Percentiles rank a stretch among this genome's conserved stretches.
phyloP scores from a whole-genome alignment of 306 rosid genomes.

The Herpetospermum pedunculosum region DNA sequence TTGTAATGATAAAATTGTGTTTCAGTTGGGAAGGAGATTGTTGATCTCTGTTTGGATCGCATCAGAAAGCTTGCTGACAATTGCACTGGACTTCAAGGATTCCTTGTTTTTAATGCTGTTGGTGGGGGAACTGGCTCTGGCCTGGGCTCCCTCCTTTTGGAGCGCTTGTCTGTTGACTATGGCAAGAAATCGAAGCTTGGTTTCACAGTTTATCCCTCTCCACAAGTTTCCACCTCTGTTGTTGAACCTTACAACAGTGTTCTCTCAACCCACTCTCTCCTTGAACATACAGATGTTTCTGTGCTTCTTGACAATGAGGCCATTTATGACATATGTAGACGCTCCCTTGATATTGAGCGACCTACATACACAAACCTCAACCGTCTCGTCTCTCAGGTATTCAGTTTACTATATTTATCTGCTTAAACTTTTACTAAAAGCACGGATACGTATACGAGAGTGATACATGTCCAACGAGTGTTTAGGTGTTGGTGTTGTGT shows the following conservation, averaged over 20 bases:
- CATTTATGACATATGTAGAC: slow-evolving; percentile 83
- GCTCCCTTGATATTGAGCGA: slow-evolving; percentile 85
- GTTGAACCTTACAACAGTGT: slow-evolving; percentile 98
- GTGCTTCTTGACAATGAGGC: slow-evolving; percentile 89
- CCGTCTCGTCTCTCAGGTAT: slow-evolving; percentile 90
- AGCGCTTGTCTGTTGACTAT: slow-evolving; percentile 81
- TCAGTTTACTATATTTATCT: too few relatives aligned
- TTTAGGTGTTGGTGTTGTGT: too few relatives aligned
- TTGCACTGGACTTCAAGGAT: slow-evolving; percentile 92
- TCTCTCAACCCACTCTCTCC: slow-evolving; percentile 85
- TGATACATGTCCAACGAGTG: too few relatives aligned
- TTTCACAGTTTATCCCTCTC: slow-evolving; percentile 86
- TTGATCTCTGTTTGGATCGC: slow-evolving; percentile 88
- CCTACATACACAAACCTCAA: slow-evolving; percentile 93
- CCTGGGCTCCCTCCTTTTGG: slow-evolving; percentile 77
- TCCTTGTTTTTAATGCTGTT: slow-evolving; percentile 81
- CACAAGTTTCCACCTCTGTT: slow-evolving; percentile 91
- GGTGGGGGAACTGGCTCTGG: slow-evolving; percentile 98
- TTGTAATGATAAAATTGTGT: not conserved
- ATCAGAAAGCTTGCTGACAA: slow-evolving; percentile 87
- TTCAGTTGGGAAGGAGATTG: slow-evolving; percentile 86
- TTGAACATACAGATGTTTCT: slow-evolving; percentile 89
- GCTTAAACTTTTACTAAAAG: too few relatives aligned
- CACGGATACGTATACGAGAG: too few relatives aligned
- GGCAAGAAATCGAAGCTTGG: slow-evolving; percentile 92